Percentiles rank a stretch among this genome's conserved stretches.
These are phyloP conservation scores for Tetraselmis chui DNA, from an alignment of 139 green algal genomes.

Conservation along the genomic window DNA sequence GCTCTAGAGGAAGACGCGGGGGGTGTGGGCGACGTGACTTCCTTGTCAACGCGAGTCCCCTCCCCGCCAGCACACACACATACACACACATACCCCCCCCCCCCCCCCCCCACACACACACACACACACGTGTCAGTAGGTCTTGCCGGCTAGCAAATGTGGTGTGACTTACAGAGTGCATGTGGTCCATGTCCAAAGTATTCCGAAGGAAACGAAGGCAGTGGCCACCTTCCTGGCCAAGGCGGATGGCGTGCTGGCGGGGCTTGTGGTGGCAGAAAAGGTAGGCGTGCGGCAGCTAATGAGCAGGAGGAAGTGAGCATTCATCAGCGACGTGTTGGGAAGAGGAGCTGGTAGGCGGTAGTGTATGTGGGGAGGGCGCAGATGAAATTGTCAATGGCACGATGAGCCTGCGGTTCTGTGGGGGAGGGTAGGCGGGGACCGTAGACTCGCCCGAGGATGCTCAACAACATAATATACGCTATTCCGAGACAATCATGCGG, in stretches of 20 bases:
- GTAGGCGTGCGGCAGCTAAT: constrained; percentile 1
- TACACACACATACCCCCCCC: not conserved
- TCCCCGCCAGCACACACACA: not conserved
- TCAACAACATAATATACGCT: too few species aligned
- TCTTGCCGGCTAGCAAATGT: not conserved
- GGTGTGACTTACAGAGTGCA: not conserved
- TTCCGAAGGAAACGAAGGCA: constrained; percentile 57
- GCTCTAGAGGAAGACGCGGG: constrained; percentile 82
- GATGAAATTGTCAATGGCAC: too few species aligned
- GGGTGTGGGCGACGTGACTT: constrained; percentile 82
- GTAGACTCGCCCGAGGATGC: too few species aligned
- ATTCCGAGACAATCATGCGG: too few species aligned
- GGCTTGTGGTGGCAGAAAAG: constrained; percentile 69
- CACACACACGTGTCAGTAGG: not conserved
- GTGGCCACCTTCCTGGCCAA: constrained; percentile 88
- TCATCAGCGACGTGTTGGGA: too few species aligned
- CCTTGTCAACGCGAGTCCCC: constrained; percentile 62
- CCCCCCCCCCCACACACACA: not conserved
- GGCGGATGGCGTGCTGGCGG: constrained; percentile 79
- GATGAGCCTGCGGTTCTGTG: too few species aligned
- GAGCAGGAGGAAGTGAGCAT: too few species aligned
- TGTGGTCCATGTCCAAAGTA: constrained; percentile 35
- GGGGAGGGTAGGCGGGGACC: too few species aligned
- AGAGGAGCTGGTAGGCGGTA: too few species aligned
- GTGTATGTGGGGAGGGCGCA: too few species aligned